Evolutionary conservation across 345 rosid species (phyloP).

Genomic region (Kernera saxatilis): DNA sequence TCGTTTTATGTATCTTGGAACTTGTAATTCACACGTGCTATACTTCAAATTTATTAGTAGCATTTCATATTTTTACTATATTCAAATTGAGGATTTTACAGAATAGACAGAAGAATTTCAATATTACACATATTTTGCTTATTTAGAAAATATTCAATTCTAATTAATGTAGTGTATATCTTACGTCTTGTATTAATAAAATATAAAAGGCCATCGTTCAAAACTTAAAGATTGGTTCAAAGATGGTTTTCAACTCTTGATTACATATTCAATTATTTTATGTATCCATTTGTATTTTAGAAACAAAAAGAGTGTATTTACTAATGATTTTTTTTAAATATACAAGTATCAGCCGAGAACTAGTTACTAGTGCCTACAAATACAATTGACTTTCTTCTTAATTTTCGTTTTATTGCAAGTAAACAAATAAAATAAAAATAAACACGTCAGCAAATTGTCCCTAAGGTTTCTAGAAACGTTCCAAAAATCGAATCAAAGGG

Average conservation of each 20-base stretch:
- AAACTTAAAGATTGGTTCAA: constrained; percentile 11
- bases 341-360: not conserved
- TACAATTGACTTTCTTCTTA: not conserved
- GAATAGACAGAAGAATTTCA: not conserved
- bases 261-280: not conserved
- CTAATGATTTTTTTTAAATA: not conserved
- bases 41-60: not conserved
- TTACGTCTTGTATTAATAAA: not conserved
- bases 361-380: not conserved
- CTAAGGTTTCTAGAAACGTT: not conserved
- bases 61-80: not conserved
- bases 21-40: constrained; percentile 18
- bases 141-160: not conserved
- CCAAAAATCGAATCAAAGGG: not conserved
- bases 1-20: constrained; percentile 5
- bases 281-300: not conserved
- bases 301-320: not conserved
- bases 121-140: not conserved
- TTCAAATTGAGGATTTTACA: constrained; percentile 1
- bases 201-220: not conserved
- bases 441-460: not conserved
- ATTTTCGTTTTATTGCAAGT: not conserved
- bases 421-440: not conserved
- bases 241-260: constrained; percentile 1
- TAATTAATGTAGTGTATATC: not conserved